These are phyloP conservation scores for Elsinoe necatrix DNA, from an alignment of 2,329 filamentous ascomycete species.

Conservation along the genomic window DNA sequence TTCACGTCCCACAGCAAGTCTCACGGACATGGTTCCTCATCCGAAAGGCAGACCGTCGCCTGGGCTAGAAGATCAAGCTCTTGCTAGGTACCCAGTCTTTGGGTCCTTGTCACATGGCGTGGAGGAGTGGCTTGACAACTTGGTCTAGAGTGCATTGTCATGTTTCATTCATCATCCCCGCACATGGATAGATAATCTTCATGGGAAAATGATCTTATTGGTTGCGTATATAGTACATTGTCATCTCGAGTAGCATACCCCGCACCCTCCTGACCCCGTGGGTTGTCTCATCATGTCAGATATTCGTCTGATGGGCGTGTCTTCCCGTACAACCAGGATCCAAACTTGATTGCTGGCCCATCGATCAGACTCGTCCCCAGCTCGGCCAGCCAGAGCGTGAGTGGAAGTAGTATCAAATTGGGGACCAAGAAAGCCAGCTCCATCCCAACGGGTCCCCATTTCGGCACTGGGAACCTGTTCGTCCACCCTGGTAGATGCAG, in stretches of 20 bases:
- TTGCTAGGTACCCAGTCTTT: neutral
- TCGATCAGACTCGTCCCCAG: slow-evolving; percentile 49
- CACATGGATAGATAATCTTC: neutral
- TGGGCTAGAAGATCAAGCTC: neutral
- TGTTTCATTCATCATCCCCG: neutral
- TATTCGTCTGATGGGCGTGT: slow-evolving; percentile 27
- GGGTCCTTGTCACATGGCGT: neutral
- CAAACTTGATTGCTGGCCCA: slow-evolving; percentile 51
- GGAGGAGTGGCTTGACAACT: neutral
- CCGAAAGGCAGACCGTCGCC: neutral
- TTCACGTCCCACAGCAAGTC: neutral
- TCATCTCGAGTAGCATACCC: neutral
- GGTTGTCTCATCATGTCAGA: neutral
- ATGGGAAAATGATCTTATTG: neutral
- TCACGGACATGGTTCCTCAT: neutral
- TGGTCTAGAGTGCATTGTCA: neutral
- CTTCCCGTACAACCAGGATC: slow-evolving; percentile 49
- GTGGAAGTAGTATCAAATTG: slow-evolving; percentile 51
- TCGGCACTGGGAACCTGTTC: slow-evolving; percentile 48
- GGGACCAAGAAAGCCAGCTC: slow-evolving; percentile 52
- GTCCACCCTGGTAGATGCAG: slow-evolving; percentile 50
- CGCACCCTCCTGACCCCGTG: neutral
- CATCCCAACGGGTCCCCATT: slow-evolving; percentile 50
- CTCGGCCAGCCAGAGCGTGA: slow-evolving; percentile 53
- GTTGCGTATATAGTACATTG: neutral